Conservation (phyloP, 2,329 filamentous ascomycete species). For the Magnaporthiopsis incrustans region DNA sequence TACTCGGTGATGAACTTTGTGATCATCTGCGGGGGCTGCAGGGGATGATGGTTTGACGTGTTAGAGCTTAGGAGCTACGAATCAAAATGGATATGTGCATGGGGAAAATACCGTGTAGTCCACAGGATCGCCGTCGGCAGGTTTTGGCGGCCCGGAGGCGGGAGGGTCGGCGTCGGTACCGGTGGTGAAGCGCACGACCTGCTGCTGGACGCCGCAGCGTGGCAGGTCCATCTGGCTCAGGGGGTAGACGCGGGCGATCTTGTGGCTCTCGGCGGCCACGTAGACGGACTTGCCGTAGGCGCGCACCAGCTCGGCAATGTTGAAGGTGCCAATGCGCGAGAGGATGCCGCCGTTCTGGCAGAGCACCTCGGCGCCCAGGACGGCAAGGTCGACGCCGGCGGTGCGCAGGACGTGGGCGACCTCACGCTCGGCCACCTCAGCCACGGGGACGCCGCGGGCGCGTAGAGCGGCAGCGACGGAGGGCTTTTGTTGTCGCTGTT, state of each 20-base stretch:
- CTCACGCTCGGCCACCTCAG: conserved; percentile 67
- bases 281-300: conserved; percentile 63
- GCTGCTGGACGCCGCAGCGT: conserved; percentile 60
- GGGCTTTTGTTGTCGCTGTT: background rate
- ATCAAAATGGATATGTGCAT: background rate
- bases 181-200: conserved; percentile 66
- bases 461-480: conserved; percentile 52
- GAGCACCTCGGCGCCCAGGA: conserved; percentile 73
- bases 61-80: background rate
- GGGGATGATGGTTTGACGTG: background rate
- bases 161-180: conserved; percentile 31
- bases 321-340: conserved; percentile 75
- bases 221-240: conserved; percentile 68
- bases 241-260: conserved; percentile 85
- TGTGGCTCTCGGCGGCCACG: conserved; percentile 91
- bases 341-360: conserved; percentile 93
- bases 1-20: conserved; percentile 70
- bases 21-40: conserved; percentile 57
- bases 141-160: conserved; percentile 12
- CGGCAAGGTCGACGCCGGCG: conserved; percentile 59
- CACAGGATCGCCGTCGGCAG: conserved; percentile 39
- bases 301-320: conserved; percentile 76
- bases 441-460: conserved; percentile 69
- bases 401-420: conserved; percentile 66
- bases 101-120: conserved; percentile 57